These are phyloP conservation scores for Pseudogymnoascus sp. DNA, from an alignment of 2,329 filamentous ascomycete genomes.

Conservation along the genomic window DNA sequence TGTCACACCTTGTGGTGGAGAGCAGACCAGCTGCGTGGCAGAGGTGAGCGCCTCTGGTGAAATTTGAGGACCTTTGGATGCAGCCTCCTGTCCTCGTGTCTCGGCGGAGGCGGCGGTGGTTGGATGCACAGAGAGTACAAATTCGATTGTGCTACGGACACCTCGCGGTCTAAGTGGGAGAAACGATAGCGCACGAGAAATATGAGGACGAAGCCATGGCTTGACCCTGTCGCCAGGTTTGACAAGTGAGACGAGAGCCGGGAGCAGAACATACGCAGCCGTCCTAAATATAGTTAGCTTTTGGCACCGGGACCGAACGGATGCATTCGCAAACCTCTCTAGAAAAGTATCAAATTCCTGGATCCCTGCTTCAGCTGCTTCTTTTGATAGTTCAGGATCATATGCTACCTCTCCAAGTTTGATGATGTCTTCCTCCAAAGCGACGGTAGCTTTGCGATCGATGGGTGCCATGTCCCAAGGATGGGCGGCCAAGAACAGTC, in stretches of 20 bases:
- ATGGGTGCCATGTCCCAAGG: conserved; percentile 2
- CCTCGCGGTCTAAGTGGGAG: conserved; percentile 55
- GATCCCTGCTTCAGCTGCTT: background rate
- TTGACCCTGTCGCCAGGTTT: conserved; percentile 49
- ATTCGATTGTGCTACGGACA: conserved; percentile 60
- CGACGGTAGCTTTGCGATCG: background rate
- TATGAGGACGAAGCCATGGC: conserved; percentile 47
- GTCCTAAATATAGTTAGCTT: conserved; percentile 21
- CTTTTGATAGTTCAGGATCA: background rate
- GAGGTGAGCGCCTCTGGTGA: conserved; percentile 60
- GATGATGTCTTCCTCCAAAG: conserved; percentile 8
- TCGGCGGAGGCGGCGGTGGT: conserved; percentile 16
- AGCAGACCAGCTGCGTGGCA: conserved; percentile 52
- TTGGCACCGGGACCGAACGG: background rate
- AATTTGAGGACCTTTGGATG: conserved; percentile 49
- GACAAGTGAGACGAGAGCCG: conserved; percentile 53
- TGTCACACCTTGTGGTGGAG: conserved; percentile 45
- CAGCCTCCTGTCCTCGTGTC: conserved; percentile 14
- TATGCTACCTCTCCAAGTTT: conserved; percentile 1
- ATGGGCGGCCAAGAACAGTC: background rate
- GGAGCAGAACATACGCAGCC: conserved; percentile 48
- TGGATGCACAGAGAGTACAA: conserved; percentile 61
- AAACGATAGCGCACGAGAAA: conserved; percentile 50
- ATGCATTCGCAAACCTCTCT: background rate
- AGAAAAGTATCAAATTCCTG: background rate